These are phyloP conservation scores for Trichoderma sp. DNA, from an alignment of 2,329 filamentous ascomycete species.

Conservation along the genomic window DNA sequence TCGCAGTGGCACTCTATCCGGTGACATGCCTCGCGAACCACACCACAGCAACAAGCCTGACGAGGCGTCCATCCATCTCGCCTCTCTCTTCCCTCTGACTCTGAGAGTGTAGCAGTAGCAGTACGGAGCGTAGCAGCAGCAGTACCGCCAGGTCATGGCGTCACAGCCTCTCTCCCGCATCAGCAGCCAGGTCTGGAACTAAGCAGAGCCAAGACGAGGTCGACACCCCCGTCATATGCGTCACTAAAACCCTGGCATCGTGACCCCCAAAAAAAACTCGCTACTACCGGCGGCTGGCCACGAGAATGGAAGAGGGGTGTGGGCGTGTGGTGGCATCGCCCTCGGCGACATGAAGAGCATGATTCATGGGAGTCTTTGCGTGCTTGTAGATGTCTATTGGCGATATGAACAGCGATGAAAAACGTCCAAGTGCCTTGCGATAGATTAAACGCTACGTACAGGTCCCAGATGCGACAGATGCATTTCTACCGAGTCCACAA, in stretches of 20 bases:
- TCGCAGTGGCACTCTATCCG: slow-evolving; percentile 11
- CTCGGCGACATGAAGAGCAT: not conserved
- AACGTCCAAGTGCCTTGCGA: not conserved
- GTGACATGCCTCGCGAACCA: slow-evolving; percentile 15
- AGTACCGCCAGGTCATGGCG: slow-evolving; percentile 1
- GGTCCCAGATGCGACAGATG: not conserved
- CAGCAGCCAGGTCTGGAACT: not conserved
- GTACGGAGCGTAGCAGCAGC: not conserved
- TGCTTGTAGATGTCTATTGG: too few species aligned
- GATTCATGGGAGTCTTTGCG: not conserved
- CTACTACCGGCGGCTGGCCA: not conserved
- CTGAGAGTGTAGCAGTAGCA: not conserved
- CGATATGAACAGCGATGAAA: not conserved
- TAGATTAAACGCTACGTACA: not conserved
- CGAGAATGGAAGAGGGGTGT: not conserved
- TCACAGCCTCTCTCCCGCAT: slow-evolving; percentile 1
- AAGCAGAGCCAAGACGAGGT: not conserved
- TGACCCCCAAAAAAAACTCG: slow-evolving; percentile 11
- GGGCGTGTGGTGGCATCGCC: not conserved
- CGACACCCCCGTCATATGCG: slow-evolving; percentile 21
- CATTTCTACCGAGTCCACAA: not conserved
- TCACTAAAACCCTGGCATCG: slow-evolving; percentile 22
- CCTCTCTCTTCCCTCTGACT: not conserved
- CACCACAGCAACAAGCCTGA: slow-evolving; percentile 12
- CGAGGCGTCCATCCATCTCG: slow-evolving; percentile 11